Evolutionary conservation across 305 asterid genomes (phyloP).

Genomic region (Fraxinus nigra): DNA sequence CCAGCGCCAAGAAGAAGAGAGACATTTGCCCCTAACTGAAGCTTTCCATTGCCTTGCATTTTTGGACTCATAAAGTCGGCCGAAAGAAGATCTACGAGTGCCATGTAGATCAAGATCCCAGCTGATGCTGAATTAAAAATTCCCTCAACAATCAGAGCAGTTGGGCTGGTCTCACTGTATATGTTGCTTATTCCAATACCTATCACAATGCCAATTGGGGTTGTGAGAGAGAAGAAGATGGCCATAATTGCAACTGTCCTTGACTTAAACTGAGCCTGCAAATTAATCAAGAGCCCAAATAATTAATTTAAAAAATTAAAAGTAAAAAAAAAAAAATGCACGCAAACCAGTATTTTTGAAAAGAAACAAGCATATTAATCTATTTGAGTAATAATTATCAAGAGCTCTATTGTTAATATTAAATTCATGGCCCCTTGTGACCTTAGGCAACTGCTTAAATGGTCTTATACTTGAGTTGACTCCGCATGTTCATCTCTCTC

Average conservation of each 20-base stretch:
- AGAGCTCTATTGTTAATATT: too few relatives aligned
- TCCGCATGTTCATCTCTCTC: too few relatives aligned
- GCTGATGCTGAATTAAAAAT: constrained; percentile 48
- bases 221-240: constrained; percentile 37
- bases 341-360: too few relatives aligned
- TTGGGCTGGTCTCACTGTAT: constrained; percentile 36
- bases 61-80: constrained; percentile 47
- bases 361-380: background rate
- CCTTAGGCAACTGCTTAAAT: too few relatives aligned
- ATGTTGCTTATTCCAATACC: constrained; percentile 29
- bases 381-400: too few relatives aligned
- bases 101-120: constrained; percentile 54
- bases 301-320: too few relatives aligned
- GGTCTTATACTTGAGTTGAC: too few relatives aligned
- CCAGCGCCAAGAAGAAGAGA: constrained; percentile 40
- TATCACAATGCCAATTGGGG: constrained; percentile 35
- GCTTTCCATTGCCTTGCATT: constrained; percentile 30
- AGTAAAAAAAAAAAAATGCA: too few relatives aligned
- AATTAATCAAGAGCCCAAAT: background rate
- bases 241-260: constrained; percentile 32
- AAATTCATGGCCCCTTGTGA: too few relatives aligned
- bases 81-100: constrained; percentile 49
- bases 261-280: constrained; percentile 36
- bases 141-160: constrained; percentile 40
- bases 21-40: constrained; percentile 30